A percentile compares a stretch with the other conserved stretches of the same genome.
These are phyloP conservation scores for Haplosporangium sp. DNA, from an alignment of 371 early-diverging fungal species.

Conservation along the genomic window DNA sequence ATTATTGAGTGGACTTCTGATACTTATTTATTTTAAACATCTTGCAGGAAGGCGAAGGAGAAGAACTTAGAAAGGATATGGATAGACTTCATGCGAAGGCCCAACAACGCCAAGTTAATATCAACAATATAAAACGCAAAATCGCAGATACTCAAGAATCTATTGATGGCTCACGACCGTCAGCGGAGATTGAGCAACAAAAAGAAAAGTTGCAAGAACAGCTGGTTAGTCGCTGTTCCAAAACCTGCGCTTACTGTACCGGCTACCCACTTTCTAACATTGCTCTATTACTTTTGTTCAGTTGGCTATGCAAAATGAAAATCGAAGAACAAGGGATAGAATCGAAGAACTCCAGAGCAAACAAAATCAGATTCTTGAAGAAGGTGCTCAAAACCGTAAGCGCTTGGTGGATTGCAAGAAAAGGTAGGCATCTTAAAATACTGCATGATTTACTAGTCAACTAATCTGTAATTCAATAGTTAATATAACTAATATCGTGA, in stretches of 20 bases:
- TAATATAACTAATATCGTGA: too few relatives aligned
- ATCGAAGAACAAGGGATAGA: constrained; percentile 14
- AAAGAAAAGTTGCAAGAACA: constrained; percentile 13
- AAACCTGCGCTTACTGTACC: not conserved
- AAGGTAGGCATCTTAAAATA: constrained; percentile 17
- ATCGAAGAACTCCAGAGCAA: constrained; percentile 20
- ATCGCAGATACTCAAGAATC: constrained; percentile 28
- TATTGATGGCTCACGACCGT: constrained; percentile 19
- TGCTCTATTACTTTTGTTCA: not conserved
- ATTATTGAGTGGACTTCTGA: not conserved
- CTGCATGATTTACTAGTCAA: not conserved
- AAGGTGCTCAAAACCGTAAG: constrained; percentile 5
- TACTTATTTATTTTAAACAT: not conserved
- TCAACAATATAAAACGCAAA: constrained; percentile 32
- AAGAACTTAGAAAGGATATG: constrained; percentile 40
- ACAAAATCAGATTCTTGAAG: constrained; percentile 32
- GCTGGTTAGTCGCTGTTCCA: constrained; percentile 2
- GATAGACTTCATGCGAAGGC: constrained; percentile 32
- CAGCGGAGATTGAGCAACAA: constrained; percentile 22
- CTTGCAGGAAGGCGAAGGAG: constrained; percentile 41
- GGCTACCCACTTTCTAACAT: not conserved
- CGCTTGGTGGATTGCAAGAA: constrained; percentile 11
- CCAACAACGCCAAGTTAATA: constrained; percentile 23
- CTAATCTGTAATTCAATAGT: not conserved
- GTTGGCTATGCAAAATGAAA: constrained; percentile 16